Evolutionary conservation across 2,329 filamentous ascomycete species (phyloP).

Genomic region (Ceratocystis eucalypticola): DNA sequence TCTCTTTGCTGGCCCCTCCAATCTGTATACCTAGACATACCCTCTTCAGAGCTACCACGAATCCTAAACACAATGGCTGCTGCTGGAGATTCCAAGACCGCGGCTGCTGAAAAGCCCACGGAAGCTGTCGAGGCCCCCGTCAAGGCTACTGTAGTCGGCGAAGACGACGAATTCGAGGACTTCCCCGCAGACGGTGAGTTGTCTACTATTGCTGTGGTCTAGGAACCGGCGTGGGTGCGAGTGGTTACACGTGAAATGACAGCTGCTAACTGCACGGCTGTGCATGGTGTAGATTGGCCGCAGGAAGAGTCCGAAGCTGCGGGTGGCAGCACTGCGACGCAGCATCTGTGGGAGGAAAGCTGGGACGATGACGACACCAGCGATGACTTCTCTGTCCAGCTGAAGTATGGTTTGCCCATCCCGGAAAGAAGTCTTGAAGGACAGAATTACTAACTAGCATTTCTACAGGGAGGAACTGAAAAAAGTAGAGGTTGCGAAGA

Average conservation of each 20-base stretch:
- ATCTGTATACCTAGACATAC: neutral
- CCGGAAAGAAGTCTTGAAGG: neutral
- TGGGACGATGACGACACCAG: constrained; percentile 98
- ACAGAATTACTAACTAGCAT: constrained; percentile 18
- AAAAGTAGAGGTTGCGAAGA: constrained; percentile 73
- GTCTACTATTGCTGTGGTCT: neutral
- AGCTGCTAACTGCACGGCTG: constrained; percentile 5
- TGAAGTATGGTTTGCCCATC: constrained; percentile 52
- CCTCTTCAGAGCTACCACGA: neutral
- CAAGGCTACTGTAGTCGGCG: constrained; percentile 45
- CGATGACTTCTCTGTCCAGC: constrained; percentile 88
- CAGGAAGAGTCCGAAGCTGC: constrained; percentile 81
- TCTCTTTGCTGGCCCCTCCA: neutral
- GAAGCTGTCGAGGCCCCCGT: constrained; percentile 27
- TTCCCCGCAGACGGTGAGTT: constrained; percentile 83
- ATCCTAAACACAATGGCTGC: neutral
- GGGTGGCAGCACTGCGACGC: constrained; percentile 48
- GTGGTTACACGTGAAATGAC: neutral
- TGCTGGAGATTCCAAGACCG: constrained; percentile 26
- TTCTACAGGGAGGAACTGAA: constrained; percentile 68
- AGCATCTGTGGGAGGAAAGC: constrained; percentile 96
- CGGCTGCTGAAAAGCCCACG: constrained; percentile 15
- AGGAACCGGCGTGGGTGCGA: neutral
- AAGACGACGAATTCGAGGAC: constrained; percentile 98
- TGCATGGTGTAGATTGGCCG: constrained; percentile 58